These are phyloP conservation scores for Barnettozyma pratensis DNA, from an alignment of 805 yeast genomes.

Conservation along the genomic window DNA sequence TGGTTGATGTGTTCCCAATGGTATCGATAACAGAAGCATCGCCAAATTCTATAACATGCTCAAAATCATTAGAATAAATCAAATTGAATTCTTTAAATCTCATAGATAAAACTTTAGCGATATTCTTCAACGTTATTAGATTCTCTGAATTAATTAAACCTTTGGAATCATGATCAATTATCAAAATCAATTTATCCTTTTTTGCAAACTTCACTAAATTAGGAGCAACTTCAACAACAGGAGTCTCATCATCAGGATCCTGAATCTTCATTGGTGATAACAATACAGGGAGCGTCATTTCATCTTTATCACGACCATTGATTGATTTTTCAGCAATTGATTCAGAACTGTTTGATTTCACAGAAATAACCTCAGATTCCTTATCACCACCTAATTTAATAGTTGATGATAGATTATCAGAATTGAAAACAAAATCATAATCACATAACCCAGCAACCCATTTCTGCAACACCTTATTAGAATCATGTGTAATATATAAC, in stretches of 20 bases:
- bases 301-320: neutral
- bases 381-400: slow-evolving; percentile 14
- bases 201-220: slow-evolving; percentile 6
- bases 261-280: slow-evolving; percentile 19
- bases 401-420: slow-evolving; percentile 28
- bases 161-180: slow-evolving; percentile 13
- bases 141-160: neutral
- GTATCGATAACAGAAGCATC: slow-evolving; percentile 2
- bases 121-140: slow-evolving; percentile 16
- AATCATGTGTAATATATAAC: slow-evolving; percentile 24
- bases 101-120: slow-evolving; percentile 14
- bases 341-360: slow-evolving; percentile 1
- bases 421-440: slow-evolving; percentile 26
- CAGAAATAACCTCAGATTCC: slow-evolving; percentile 14
- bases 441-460: slow-evolving; percentile 38
- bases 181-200: slow-evolving; percentile 12
- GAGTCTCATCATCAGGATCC: slow-evolving; percentile 5
- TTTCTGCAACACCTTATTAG: slow-evolving; percentile 30
- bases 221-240: slow-evolving; percentile 4
- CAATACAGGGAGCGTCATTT: slow-evolving; percentile 18
- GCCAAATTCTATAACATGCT: slow-evolving; percentile 2
- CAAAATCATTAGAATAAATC: slow-evolving; percentile 12
- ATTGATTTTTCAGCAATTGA: neutral
- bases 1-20: neutral
- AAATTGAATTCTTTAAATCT: slow-evolving; percentile 13